Evolutionary conservation across 2,329 filamentous ascomycete genomes (phyloP), one percentile per base, ranked within the genome.

Genomic region (Thermomyces lanuginosus): DNA sequence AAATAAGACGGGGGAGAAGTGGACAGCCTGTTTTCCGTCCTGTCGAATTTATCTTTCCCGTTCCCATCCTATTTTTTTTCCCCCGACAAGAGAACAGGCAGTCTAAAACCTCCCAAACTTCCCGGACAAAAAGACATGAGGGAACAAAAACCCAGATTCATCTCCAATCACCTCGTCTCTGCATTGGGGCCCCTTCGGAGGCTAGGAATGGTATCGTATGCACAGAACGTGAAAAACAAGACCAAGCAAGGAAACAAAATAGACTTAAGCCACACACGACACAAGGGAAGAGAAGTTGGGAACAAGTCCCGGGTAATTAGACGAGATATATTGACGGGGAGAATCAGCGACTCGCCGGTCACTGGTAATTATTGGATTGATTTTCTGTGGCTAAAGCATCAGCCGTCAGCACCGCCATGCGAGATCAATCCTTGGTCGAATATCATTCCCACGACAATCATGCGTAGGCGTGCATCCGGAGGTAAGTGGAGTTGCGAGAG

Each of bases 361-460:
- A 44, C 37, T 41, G 41, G 33, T 43, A 44, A 29, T 36, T 39
- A 33, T 32, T 39, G 36, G 39, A 38, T 36, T 44, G 41, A 35
- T 38, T 42, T 27, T 43, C 38, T 41, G 40, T 36, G 40, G 39
- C 36, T 39, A 40, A 28, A 36, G 36, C 30, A 37, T 38, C 34
- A 43, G 35, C 38, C 32, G 36, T 44, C 41, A 44, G 41, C 39
- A 40, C 33, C 36, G 35, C 31, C 29, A 32, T 38, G 33, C 30
- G 34, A 39, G 34, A 34, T 31, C 33, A 34, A n/a, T n/a, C n/a
- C n/a, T n/a, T n/a, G n/a, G n/a, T n/a, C n/a, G n/a, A n/a, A n/a
- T n/a, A n/a, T n/a, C n/a, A n/a, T n/a, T n/a, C n/a, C n/a, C 31
- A 29, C 32, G 28, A 27, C 24, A 27, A 30, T 18, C 23, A 35